Percentiles rank a stretch among this genome's conserved stretches.
Conservation (phyloP, 352 stramenopile species). For the Pseudoperonospora humuli region DNA sequence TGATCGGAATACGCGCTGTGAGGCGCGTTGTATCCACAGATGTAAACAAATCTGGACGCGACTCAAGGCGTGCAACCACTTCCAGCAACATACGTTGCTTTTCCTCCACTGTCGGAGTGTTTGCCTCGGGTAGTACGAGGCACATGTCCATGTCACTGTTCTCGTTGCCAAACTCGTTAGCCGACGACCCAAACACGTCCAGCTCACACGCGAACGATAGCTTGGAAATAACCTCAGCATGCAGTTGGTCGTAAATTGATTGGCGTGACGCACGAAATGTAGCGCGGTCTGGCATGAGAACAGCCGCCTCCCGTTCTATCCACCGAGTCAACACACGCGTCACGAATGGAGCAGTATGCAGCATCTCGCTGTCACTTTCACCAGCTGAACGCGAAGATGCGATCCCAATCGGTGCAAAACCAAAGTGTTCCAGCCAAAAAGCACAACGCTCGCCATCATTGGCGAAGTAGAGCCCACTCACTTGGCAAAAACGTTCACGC, state of each 20-base stretch:
- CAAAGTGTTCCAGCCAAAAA: conserved; percentile 64
- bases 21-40: conserved; percentile 74
- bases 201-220: conserved; percentile 49
- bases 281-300: conserved; percentile 54
- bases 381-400: conserved; percentile 1
- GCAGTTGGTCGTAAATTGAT: conserved; percentile 59
- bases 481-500: conserved; percentile 60
- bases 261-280: conserved; percentile 55
- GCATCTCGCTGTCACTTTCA: conserved; percentile 16
- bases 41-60: conserved; percentile 52
- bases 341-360: conserved; percentile 41
- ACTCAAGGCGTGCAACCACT: conserved; percentile 46
- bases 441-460: conserved; percentile 30
- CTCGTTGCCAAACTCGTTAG: conserved; percentile 94
- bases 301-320: conserved; percentile 38
- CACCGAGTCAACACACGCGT: conserved; percentile 34
- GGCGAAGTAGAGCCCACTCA: conserved; percentile 65
- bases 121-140: conserved; percentile 43
- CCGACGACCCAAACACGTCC: conserved; percentile 93
- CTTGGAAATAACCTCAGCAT: conserved; percentile 50
- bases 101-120: conserved; percentile 31
- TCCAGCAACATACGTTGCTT: conserved; percentile 66
- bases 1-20: conserved; percentile 95
- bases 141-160: conserved; percentile 93
- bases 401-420: conserved; percentile 40